Conservation (phyloP, 371 early-diverging fungal genomes). For the Saksenaea oblongispora region DNA sequence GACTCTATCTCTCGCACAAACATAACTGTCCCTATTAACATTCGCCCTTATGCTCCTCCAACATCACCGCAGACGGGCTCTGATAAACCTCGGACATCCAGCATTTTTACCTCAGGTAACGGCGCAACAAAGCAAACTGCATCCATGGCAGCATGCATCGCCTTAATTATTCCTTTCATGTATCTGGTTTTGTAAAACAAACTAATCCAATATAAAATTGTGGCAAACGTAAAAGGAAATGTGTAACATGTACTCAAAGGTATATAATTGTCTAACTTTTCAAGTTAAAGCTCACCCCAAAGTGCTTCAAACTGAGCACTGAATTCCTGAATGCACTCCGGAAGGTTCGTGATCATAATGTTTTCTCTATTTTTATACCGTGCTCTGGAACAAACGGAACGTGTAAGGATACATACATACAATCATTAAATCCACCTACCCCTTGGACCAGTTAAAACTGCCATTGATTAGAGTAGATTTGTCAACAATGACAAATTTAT, state of each 20-base stretch:
- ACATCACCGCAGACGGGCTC: neutral
- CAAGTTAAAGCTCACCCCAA: constrained; percentile 54
- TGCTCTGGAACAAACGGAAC: constrained; percentile 33
- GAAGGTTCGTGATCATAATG: constrained; percentile 55
- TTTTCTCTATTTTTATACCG: constrained; percentile 63
- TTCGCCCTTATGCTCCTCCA: constrained; percentile 37
- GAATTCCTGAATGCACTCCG: constrained; percentile 51
- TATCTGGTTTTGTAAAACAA: neutral
- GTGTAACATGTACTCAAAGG: neutral
- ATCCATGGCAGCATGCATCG: neutral
- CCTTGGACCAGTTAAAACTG: constrained; percentile 68
- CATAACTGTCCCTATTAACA: constrained; percentile 35
- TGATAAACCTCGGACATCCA: neutral
- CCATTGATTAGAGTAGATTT: constrained; percentile 51
- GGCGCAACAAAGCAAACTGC: neutral
- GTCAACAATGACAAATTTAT: constrained; percentile 61
- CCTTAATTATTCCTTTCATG: constrained; percentile 3
- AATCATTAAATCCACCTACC: constrained; percentile 22
- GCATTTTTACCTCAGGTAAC: neutral
- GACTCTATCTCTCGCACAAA: constrained; percentile 34
- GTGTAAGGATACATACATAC: neutral
- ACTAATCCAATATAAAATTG: neutral
- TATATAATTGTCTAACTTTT: neutral
- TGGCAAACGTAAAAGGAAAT: neutral
- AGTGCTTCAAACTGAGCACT: constrained; percentile 53